Evolutionary conservation across 805 yeast genomes (phyloP), one percentile per base, ranked within the genome.

Genomic region (Lipomyces anomalus): DNA sequence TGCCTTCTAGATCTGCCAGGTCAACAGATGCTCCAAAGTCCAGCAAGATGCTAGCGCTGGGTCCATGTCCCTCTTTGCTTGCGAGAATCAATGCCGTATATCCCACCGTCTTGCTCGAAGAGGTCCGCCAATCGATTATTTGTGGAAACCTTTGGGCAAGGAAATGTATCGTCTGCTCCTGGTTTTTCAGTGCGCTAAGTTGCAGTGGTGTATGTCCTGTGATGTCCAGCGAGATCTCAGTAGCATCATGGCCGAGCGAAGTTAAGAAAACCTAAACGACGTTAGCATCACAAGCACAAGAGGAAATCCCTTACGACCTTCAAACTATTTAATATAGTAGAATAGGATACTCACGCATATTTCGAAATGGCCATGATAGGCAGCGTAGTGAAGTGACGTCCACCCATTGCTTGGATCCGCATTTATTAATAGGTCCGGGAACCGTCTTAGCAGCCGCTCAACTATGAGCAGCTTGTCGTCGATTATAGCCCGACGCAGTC

Each of bases 311-410:
- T n/a, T n/a, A n/a, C n/a, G n/a, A n/a, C n/a, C n/a, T n/a, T n/a
- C n/a, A n/a, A n/a, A n/a, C n/a, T n/a, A n/a, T n/a, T n/a, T 23
- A 36, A 13, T 4, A 16, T 4, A 7, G 29, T 11, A 30, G 68
- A 70, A 26, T 71, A 16, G 21, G 11, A 11, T 18, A 22, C 48
- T 21, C 26, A 49, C 82, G 62, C 88, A 82, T 11, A 84, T 72
- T 44, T 82, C 72, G 56, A 80, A 81, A 50, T 81, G 73, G 35
- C 94, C 92, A 57, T 82, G 67, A 57, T 61, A 82, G 3, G 90
- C 79, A 0, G 95, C 88, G 62, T 85, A 84, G 61, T 86, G 95
- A 38, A 86, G 67, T 32, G 83, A 80, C 13, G 84, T 72, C 95
- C 95, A 86, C 1, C 95, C 95, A 58, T 80, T 78, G 20, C 60